phyloP scores from a whole-genome alignment of 2,329 filamentous ascomycete genomes.

The Ambrosiella beaveri region DNA sequence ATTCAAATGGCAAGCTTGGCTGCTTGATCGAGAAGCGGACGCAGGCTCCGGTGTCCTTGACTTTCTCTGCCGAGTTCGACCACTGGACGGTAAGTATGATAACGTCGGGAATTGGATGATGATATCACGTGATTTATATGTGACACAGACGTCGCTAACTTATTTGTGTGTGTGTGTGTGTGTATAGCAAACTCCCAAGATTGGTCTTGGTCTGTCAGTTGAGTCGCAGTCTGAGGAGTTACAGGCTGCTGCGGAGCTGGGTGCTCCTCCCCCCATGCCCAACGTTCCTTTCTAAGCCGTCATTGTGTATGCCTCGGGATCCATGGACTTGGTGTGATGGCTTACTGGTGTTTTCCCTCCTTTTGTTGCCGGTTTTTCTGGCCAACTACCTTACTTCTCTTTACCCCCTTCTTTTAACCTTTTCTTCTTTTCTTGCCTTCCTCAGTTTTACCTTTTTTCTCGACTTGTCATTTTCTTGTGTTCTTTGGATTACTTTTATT shows the following conservation, averaged over 20 bases:
- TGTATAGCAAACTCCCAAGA: constrained; percentile 74
- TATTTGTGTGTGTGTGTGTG: neutral
- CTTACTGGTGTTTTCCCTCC: neutral
- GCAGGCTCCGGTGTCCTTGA: constrained; percentile 78
- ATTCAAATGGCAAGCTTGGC: constrained; percentile 85
- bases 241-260: constrained; percentile 64
- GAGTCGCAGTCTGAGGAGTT: constrained; percentile 73
- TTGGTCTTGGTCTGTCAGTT: constrained; percentile 84
- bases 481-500: constrained; percentile 1
- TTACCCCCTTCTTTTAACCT: constrained; percentile 1
- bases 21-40: constrained; percentile 92
- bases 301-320: neutral
- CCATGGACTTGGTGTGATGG: neutral
- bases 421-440: neutral
- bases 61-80: constrained; percentile 92
- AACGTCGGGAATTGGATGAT: neutral
- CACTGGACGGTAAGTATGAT: constrained; percentile 64
- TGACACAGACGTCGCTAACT: constrained; percentile 15
- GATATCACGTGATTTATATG: neutral
- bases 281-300: constrained; percentile 48
- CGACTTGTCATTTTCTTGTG: constrained; percentile 2
- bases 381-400: no score
- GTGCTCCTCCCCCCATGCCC: constrained; percentile 29
- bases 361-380: neutral
- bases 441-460: constrained; percentile 3